These are phyloP conservation scores for Sanghuangporus baumii DNA, from an alignment of 1,284 basidiomycete species.

Conservation along the genomic window DNA sequence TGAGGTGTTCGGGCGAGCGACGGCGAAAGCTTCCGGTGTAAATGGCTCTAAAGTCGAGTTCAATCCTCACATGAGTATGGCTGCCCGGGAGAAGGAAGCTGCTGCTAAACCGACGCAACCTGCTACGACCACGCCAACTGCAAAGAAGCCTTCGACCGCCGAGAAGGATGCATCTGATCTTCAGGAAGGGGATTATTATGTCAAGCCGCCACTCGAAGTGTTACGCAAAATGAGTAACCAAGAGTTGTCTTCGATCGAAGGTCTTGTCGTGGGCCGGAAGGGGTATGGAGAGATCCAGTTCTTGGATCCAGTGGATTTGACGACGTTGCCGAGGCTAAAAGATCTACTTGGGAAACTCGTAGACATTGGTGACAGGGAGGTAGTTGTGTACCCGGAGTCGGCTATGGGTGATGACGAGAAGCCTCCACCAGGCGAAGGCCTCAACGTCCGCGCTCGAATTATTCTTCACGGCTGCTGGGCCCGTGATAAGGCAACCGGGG, in stretches of 20 bases:
- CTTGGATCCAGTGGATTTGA: constrained; percentile 89
- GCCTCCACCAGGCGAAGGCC: constrained; percentile 75
- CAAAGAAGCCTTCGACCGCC: constrained; percentile 27
- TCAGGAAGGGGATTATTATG: constrained; percentile 87
- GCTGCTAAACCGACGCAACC: constrained; percentile 31
- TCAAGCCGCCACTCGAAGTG: constrained; percentile 68
- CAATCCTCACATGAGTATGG: constrained; percentile 66
- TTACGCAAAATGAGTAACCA: constrained; percentile 68
- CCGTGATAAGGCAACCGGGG: constrained; percentile 85
- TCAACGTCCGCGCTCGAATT: constrained; percentile 86
- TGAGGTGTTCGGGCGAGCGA: constrained; percentile 60
- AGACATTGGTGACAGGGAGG: constrained; percentile 88
- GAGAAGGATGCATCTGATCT: constrained; percentile 30
- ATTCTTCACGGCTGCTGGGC: constrained; percentile 84
- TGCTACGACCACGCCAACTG: constrained; percentile 31
- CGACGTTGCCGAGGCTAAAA: constrained; percentile 74
- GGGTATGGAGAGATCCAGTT: constrained; percentile 92
- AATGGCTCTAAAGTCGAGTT: constrained; percentile 50
- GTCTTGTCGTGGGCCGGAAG: constrained; percentile 83
- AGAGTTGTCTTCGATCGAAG: constrained; percentile 63
- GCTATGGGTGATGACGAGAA: constrained; percentile 65
- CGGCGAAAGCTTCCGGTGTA: constrained; percentile 33
- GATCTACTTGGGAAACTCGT: constrained; percentile 86
- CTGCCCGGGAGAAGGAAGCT: constrained; percentile 64
- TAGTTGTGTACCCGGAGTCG: constrained; percentile 89